Evolutionary conservation across 1,284 basidiomycete species (phyloP).

Genomic region (Moniliophthora roreri): DNA sequence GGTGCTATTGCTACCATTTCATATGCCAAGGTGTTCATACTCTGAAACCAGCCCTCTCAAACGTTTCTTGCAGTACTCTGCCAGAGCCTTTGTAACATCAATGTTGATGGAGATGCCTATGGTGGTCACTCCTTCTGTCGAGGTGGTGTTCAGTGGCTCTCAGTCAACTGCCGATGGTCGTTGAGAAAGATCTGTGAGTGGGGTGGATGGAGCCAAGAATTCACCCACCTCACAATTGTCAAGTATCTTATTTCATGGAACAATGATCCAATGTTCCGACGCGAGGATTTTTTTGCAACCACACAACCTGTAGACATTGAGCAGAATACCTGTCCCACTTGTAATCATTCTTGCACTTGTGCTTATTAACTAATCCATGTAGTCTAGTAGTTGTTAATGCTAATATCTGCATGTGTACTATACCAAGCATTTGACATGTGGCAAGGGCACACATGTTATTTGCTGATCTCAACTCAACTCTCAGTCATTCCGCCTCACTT

Average conservation of each 20-base stretch:
- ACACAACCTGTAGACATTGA: too few species aligned
- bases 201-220: slow-evolving; percentile 35
- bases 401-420: too few species aligned
- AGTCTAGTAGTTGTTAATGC: too few species aligned
- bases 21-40: too few species aligned
- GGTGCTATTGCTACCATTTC: slow-evolving; percentile 21
- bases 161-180: slow-evolving; percentile 21
- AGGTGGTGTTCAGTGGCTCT: slow-evolving; percentile 27
- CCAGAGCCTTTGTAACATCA: slow-evolving; percentile 30
- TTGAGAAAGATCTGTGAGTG: slow-evolving; percentile 31
- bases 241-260: slow-evolving; percentile 35
- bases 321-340: too few species aligned
- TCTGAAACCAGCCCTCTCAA: too few species aligned
- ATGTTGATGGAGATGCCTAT: slow-evolving; percentile 26
- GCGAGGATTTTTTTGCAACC: slow-evolving; percentile 27
- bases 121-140: slow-evolving; percentile 30
- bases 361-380: too few species aligned
- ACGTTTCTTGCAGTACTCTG: slow-evolving; percentile 23
- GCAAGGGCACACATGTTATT: too few species aligned
- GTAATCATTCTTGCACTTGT: too few species aligned
- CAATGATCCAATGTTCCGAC: slow-evolving; percentile 25
- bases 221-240: slow-evolving; percentile 30
- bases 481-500: too few species aligned
- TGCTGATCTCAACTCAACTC: too few species aligned
- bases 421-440: too few species aligned